These are phyloP conservation scores for Saccharomyces uvarum DNA, from an alignment of 1,139 yeast species.

Conservation along the genomic window DNA sequence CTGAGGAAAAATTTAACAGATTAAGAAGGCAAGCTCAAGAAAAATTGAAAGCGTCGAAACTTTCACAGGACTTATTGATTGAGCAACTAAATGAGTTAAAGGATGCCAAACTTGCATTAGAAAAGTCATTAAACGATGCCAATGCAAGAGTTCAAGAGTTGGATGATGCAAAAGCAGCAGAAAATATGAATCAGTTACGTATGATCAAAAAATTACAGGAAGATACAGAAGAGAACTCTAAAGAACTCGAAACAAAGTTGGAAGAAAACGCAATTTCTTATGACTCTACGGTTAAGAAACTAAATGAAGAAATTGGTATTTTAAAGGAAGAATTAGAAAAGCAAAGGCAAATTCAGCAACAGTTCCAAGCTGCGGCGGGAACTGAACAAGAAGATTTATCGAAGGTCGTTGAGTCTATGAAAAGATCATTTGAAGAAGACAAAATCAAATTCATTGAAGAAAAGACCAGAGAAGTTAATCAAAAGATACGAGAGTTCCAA, in stretches of 20 bases:
- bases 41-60: constrained; percentile 34
- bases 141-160: constrained; percentile 15
- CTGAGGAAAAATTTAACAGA: constrained; percentile 33
- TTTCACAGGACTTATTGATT: constrained; percentile 24
- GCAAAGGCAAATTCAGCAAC: constrained; percentile 1
- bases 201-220: constrained; percentile 22
- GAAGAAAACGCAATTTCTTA: neutral
- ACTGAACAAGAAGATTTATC: constrained; percentile 13
- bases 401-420: constrained; percentile 23
- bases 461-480: constrained; percentile 18
- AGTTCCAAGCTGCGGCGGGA: constrained; percentile 2
- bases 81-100: constrained; percentile 11
- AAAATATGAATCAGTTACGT: constrained; percentile 23
- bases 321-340: constrained; percentile 2
- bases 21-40: constrained; percentile 32
- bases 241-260: neutral
- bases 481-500: constrained; percentile 9
- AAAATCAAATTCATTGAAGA: constrained; percentile 14
- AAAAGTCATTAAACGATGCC: constrained; percentile 10
- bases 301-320: constrained; percentile 5
- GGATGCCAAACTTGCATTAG: constrained; percentile 19
- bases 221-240: constrained; percentile 15
- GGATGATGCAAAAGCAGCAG: constrained; percentile 14
- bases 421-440: constrained; percentile 21
- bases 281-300: constrained; percentile 6